Evolutionary conservation across 208 protist species (phyloP).

Genomic region (Herpetomonas tarakana): DNA sequence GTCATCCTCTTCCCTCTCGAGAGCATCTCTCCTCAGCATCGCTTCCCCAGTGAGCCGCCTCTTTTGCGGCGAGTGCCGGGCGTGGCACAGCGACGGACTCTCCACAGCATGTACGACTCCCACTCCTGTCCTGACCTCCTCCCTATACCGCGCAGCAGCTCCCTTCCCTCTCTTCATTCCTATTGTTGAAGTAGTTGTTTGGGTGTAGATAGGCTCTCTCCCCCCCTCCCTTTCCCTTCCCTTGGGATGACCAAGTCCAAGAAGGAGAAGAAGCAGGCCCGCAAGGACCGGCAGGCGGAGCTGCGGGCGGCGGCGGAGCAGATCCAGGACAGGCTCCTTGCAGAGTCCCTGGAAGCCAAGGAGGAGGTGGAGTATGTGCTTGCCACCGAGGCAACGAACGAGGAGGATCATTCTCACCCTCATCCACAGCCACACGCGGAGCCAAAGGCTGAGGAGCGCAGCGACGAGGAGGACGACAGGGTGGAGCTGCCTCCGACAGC

Average conservation of each 20-base stretch:
- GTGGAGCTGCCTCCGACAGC: slow-evolving; percentile 20
- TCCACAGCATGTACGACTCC: too few species aligned
- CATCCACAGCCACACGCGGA: neutral
- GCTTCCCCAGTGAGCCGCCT: too few species aligned
- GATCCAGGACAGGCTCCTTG: slow-evolving; percentile 8
- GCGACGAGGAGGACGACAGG: slow-evolving; percentile 15
- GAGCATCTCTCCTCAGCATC: too few species aligned
- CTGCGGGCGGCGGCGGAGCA: slow-evolving; percentile 26
- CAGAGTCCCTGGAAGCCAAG: slow-evolving; percentile 9
- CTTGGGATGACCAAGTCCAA: slow-evolving; percentile 31
- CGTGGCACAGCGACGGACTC: too few species aligned
- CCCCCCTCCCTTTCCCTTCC: too few species aligned
- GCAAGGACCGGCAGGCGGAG: slow-evolving; percentile 26
- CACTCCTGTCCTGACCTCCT: too few species aligned
- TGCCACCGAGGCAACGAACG: slow-evolving; percentile 7
- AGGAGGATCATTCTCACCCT: neutral
- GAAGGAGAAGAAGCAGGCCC: slow-evolving; percentile 29
- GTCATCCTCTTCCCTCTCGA: too few species aligned
- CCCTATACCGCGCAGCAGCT: too few species aligned
- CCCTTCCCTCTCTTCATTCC: too few species aligned
- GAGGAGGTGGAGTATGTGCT: slow-evolving; percentile 32
- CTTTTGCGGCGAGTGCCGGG: too few species aligned
- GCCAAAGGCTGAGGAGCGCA: slow-evolving; percentile 10
- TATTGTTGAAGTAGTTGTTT: too few species aligned
- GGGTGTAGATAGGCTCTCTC: too few species aligned